phyloP scores from a whole-genome alignment of 2,329 filamentous ascomycete genomes.

The Talaromyces sp. region DNA sequence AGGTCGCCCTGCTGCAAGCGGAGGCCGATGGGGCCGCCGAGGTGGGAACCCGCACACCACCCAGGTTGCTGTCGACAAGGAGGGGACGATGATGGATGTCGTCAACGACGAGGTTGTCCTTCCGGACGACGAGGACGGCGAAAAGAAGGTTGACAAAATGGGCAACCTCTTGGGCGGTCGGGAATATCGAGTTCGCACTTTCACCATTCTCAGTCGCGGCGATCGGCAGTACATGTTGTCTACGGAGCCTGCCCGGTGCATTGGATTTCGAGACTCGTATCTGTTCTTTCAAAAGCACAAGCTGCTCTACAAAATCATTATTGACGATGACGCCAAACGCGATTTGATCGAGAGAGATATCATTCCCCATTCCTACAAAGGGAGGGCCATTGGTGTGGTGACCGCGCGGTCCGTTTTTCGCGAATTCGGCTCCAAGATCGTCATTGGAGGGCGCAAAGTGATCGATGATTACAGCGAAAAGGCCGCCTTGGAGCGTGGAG shows the following conservation, averaged over 20 bases:
- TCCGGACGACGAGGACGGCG: constrained; percentile 79
- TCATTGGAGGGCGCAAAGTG: constrained; percentile 82
- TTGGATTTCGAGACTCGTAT: constrained; percentile 96
- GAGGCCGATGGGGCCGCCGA: constrained; percentile 67
- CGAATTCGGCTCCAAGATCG: constrained; percentile 89
- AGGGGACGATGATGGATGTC: constrained; percentile 86
- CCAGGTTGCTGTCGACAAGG: constrained; percentile 83
- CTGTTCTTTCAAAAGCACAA: constrained; percentile 98
- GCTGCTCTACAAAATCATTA: constrained; percentile 94
- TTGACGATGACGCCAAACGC: constrained; percentile 93
- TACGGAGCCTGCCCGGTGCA: constrained; percentile 91
- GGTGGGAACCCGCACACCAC: constrained; percentile 69
- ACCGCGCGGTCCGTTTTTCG: constrained; percentile 94
- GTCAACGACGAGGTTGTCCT: constrained; percentile 86
- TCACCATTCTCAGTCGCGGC: constrained; percentile 78
- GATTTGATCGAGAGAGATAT: constrained; percentile 93
- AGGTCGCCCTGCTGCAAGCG: constrained; percentile 48
- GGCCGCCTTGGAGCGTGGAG: constrained; percentile 67
- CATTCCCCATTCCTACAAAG: constrained; percentile 98
- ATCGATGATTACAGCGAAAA: constrained; percentile 84
- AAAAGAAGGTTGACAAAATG: constrained; percentile 86
- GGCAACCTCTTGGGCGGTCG: constrained; percentile 76
- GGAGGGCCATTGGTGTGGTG: constrained; percentile 91
- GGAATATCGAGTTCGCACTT: constrained; percentile 92
- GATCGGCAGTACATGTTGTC: constrained; percentile 95